These are phyloP conservation scores for Mycena rosella DNA, from an alignment of 768 basidiomycete species.

Conservation along the genomic window DNA sequence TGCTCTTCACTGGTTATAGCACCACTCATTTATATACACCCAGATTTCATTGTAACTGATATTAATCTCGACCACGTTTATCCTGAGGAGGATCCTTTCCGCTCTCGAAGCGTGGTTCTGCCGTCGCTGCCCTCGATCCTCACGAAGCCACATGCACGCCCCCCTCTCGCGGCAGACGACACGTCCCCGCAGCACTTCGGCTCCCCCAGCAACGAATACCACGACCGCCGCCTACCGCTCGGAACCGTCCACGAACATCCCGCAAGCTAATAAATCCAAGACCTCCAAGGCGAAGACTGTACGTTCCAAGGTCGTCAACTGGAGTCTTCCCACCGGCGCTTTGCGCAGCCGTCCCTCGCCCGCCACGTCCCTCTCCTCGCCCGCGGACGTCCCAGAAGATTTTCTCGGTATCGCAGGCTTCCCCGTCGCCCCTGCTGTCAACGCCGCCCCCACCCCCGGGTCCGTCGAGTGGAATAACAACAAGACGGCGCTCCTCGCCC, in stretches of 20 bases:
- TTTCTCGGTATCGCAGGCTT: no score
- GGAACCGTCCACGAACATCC: constrained; percentile 19
- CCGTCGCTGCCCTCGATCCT: constrained; percentile 26
- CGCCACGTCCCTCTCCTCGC: no score
- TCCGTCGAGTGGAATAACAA: constrained; percentile 1
- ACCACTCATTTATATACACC: no score
- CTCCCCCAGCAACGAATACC: constrained; percentile 2
- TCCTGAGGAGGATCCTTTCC: neutral
- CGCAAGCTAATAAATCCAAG: neutral
- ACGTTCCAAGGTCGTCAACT: neutral
- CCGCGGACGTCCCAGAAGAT: no score
- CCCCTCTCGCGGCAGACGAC: neutral
- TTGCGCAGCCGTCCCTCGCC: neutral
- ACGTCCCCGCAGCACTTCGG: constrained; percentile 6
- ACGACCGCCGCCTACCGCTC: constrained; percentile 21
- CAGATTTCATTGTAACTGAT: neutral
- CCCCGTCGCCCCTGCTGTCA: neutral
- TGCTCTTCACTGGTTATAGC: no score
- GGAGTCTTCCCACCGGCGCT: neutral
- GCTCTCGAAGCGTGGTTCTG: neutral
- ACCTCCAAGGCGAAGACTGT: neutral
- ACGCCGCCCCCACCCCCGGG: neutral
- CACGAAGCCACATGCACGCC: constrained; percentile 1
- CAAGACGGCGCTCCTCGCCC: constrained; percentile 7
- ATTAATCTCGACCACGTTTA: neutral